Conservation (phyloP, 2,329 filamentous ascomycete genomes). For the Sporothrix pallida region DNA sequence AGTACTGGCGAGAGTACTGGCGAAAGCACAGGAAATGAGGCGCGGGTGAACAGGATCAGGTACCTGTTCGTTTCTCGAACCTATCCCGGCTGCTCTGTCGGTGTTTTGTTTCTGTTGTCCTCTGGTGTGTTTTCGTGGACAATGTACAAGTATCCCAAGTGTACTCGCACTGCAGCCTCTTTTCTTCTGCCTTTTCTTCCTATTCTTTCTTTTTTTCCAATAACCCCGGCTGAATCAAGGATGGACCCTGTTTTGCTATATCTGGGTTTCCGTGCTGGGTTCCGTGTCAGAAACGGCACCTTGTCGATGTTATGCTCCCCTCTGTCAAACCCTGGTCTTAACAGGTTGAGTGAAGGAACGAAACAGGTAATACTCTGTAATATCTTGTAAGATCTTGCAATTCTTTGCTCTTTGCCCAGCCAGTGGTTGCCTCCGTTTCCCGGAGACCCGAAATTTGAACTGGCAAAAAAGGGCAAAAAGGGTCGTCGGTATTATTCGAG, state of each 20-base stretch:
- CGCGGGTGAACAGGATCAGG: slow-evolving; percentile 8
- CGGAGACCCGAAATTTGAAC: slow-evolving; percentile 27
- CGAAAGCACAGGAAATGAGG: not conserved
- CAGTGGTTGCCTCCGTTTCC: not conserved
- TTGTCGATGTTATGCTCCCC: slow-evolving; percentile 11
- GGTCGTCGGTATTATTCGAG: slow-evolving; percentile 15
- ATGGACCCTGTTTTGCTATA: slow-evolving; percentile 29
- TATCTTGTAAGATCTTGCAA: too few relatives aligned
- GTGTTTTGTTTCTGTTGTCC: slow-evolving; percentile 11
- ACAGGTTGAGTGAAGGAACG: not conserved
- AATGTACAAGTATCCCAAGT: not conserved
- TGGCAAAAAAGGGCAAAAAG: not conserved
- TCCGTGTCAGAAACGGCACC: slow-evolving; percentile 26
- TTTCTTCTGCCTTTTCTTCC: too few relatives aligned
- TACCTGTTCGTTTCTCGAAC: not conserved
- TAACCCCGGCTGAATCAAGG: slow-evolving; percentile 33
- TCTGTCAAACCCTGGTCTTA: slow-evolving; percentile 13
- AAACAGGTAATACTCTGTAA: not conserved
- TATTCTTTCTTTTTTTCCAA: slow-evolving; percentile 13
- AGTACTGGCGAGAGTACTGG: not conserved
- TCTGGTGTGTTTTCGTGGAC: slow-evolving; percentile 1
- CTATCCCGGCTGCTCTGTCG: slow-evolving; percentile 12
- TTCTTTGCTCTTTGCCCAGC: not conserved
- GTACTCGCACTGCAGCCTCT: not conserved
- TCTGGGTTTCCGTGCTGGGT: slow-evolving; percentile 14